phyloP scores from a whole-genome alignment of 495 filamentous ascomycete species.

The Aspergillus haitiensis region DNA sequence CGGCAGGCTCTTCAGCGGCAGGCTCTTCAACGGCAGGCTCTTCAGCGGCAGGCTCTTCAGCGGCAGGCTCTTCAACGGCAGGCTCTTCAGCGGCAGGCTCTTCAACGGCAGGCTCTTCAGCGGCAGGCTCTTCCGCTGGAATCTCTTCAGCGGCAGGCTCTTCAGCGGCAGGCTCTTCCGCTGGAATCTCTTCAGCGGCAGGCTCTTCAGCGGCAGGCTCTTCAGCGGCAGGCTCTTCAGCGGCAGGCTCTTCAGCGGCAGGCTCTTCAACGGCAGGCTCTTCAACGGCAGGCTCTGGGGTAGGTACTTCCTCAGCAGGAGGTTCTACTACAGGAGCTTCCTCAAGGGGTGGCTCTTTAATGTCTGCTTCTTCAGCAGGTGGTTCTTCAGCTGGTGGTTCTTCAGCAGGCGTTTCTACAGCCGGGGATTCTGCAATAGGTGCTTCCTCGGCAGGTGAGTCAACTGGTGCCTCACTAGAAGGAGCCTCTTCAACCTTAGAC shows the following conservation, averaged over 20 bases:
- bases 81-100: too few relatives aligned
- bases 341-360: slow-evolving; percentile 11
- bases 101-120: slow-evolving; percentile 15
- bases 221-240: slow-evolving; percentile 17
- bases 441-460: too few relatives aligned
- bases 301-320: slow-evolving; percentile 18
- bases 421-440: too few relatives aligned
- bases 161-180: slow-evolving; percentile 19
- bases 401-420: neutral
- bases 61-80: slow-evolving; percentile 9
- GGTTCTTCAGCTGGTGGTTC: slow-evolving; percentile 7
- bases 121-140: slow-evolving; percentile 13
- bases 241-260: slow-evolving; percentile 8
- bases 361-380: slow-evolving; percentile 19
- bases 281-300: slow-evolving; percentile 10
- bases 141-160: slow-evolving; percentile 18
- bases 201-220: slow-evolving; percentile 15
- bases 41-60: slow-evolving; percentile 11
- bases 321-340: slow-evolving; percentile 14
- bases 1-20: slow-evolving; percentile 4
- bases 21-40: slow-evolving; percentile 10
- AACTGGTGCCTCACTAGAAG: too few relatives aligned
- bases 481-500: too few relatives aligned
- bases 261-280: slow-evolving; percentile 15
- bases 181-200: slow-evolving; percentile 3